Evolutionary conservation across 805 yeast genomes (phyloP), one percentile per base, ranked within the genome.

Genomic region (Blastobotrys chiropterorum): DNA sequence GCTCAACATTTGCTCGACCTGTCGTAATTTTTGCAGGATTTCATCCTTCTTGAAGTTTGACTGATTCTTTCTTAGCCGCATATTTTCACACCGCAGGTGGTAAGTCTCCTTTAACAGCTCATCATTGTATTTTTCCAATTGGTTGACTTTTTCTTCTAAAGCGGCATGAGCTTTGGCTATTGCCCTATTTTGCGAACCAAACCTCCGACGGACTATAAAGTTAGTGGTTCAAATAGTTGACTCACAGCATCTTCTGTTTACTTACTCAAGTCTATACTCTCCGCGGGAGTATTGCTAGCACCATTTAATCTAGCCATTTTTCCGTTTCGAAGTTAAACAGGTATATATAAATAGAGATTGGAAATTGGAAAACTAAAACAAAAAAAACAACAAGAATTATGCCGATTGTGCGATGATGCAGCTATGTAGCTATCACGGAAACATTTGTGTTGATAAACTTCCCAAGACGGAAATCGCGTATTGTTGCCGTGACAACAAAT

Each of bases 111-210:
- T 62, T 20, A 66, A 63, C 47, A 76, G 63, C 34, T 69, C 71
- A 15, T 61, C 56, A 15, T 76, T 57, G 45, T 67, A 69, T 7
- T 59, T 56, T 57, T 80, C 83, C 62, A 81, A 59, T 16, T 68
- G 72, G 1, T 71, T 56, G 44, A 80, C 66, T 47, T 66, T 71
- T 22, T 66, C 55, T 62, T 72, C 64, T 57, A 79, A 65, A 17
- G 69, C 64, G 2, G 78, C 70, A 55, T 78, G 79, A 40, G 70
- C 70, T 50, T 71, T 72, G 0, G 82, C 82, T 38, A 81, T 62
- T 5, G 72, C 63, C 49, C 70, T 70, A 62, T 80, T 81, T 59
- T 79, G 83, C 13, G 55, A 50, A 2, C 53, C 56, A 21, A 57
- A 50, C 34, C 51, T 56, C 40, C 55, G 51, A 5, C 58, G 55